phyloP scores from a whole-genome alignment of 148 eudicot species.

The Arbutus unedo region DNA sequence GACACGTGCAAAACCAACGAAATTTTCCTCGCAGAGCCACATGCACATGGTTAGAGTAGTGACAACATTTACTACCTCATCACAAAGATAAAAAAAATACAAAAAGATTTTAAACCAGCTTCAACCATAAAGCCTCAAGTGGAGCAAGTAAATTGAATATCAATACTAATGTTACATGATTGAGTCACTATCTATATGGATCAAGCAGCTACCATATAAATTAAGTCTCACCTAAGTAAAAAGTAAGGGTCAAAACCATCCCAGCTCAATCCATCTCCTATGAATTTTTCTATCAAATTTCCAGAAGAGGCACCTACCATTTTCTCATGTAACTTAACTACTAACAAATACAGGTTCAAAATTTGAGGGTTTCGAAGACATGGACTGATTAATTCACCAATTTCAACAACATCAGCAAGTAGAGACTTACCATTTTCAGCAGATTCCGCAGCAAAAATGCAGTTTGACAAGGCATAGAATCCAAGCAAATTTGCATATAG shows the following conservation, averaged over 20 bases:
- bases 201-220: slow-evolving; percentile 6
- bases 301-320: slow-evolving; percentile 23
- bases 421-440: slow-evolving; percentile 35
- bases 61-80: not conserved
- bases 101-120: not conserved
- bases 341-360: slow-evolving; percentile 45
- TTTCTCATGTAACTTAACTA: slow-evolving; percentile 52
- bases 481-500: slow-evolving; percentile 79
- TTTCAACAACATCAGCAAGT: slow-evolving; percentile 45
- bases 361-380: slow-evolving; percentile 72
- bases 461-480: slow-evolving; percentile 57
- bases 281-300: slow-evolving; percentile 22
- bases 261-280: slow-evolving; percentile 42
- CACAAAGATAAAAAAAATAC: not conserved
- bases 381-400: slow-evolving; percentile 54
- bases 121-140: not conserved
- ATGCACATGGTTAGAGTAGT: not conserved
- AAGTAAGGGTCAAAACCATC: slow-evolving; percentile 79
- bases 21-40: no score
- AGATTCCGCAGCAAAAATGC: slow-evolving; percentile 36
- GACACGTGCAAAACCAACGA: no score
- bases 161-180: not conserved
- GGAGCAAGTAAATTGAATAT: not conserved
- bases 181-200: not conserved
- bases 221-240: slow-evolving; percentile 41